A percentile compares a stretch with the other conserved stretches of the same genome.
phyloP scores from a whole-genome alignment of 2,329 filamentous ascomycete genomes.

The Parafenestella ontariensis region DNA sequence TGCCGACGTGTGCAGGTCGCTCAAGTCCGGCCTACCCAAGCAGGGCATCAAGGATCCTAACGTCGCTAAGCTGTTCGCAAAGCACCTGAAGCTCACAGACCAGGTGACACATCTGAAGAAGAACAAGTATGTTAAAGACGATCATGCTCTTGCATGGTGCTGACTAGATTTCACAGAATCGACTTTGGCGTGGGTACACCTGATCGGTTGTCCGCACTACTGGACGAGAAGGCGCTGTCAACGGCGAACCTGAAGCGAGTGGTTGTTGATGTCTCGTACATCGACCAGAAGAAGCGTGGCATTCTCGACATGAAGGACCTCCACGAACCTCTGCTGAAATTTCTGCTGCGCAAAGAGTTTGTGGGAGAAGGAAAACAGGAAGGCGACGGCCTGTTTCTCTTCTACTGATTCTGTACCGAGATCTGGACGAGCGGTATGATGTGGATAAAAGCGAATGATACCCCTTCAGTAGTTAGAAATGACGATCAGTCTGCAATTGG shows the following conservation, averaged over 20 bases:
- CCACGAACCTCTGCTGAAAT: constrained; percentile 77
- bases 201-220: constrained; percentile 78
- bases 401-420: constrained; percentile 30
- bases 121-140: constrained; percentile 55
- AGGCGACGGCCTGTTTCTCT: constrained; percentile 40
- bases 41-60: constrained; percentile 67
- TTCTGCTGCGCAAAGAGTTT: constrained; percentile 75
- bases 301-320: constrained; percentile 96
- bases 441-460: constrained; percentile 16
- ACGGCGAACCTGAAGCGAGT: constrained; percentile 76
- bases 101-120: constrained; percentile 77
- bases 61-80: constrained; percentile 93
- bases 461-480: constrained; percentile 3
- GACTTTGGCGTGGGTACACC: constrained; percentile 93
- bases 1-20: constrained; percentile 81
- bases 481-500: background rate
- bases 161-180: constrained; percentile 61
- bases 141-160: constrained; percentile 9
- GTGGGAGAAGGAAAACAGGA: constrained; percentile 48
- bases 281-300: constrained; percentile 93
- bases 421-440: background rate
- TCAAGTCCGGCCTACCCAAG: constrained; percentile 64
- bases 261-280: constrained; percentile 88
- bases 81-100: constrained; percentile 95
- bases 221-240: constrained; percentile 80